A percentile compares a stretch with the other conserved stretches of the same genome.
phyloP scores from a whole-genome alignment of 2,329 filamentous ascomycete genomes.

The Parastagonospora avenae region DNA sequence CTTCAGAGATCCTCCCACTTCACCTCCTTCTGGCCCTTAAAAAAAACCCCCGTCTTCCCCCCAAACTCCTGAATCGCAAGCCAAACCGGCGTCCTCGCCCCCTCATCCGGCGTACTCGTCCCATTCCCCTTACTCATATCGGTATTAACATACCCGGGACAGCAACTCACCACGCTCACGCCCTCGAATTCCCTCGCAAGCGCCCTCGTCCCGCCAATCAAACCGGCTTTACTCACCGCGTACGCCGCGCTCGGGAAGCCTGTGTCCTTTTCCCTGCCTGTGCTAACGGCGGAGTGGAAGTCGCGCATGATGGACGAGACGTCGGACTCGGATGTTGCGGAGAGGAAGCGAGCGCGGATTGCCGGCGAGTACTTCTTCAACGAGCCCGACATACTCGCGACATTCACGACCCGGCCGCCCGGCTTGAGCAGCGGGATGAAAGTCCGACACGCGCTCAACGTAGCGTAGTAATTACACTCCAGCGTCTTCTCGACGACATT shows the following conservation, averaged over 20 bases:
- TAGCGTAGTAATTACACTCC: slow-evolving; percentile 59
- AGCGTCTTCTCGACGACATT: slow-evolving; percentile 57
- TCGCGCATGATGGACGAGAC: slow-evolving; percentile 56
- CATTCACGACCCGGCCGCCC: slow-evolving; percentile 55
- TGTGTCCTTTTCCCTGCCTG: slow-evolving; percentile 52
- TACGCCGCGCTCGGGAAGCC: slow-evolving; percentile 60
- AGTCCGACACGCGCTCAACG: slow-evolving; percentile 51
- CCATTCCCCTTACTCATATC: slow-evolving; percentile 52
- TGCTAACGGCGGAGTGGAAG: slow-evolving; percentile 54
- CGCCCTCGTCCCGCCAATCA: slow-evolving; percentile 50
- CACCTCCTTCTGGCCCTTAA: slow-evolving; percentile 44
- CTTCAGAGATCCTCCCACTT: slow-evolving; percentile 33
- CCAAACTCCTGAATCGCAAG: slow-evolving; percentile 50
- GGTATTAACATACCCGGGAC: slow-evolving; percentile 54
- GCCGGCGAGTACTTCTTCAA: slow-evolving; percentile 55
- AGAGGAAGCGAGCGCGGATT: slow-evolving; percentile 51
- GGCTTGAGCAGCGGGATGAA: slow-evolving; percentile 55
- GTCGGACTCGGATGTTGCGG: slow-evolving; percentile 48
- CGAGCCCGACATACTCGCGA: slow-evolving; percentile 53
- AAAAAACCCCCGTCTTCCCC: slow-evolving; percentile 46
- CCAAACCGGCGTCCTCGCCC: slow-evolving; percentile 52
- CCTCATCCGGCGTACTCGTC: slow-evolving; percentile 50
- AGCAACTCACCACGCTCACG: slow-evolving; percentile 47
- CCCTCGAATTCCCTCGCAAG: slow-evolving; percentile 43
- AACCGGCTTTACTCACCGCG: slow-evolving; percentile 53